A percentile compares a stretch with the other conserved stretches of the same genome.
Conservation (phyloP, 352 stramenopile species). For the Pythium dissimile region DNA sequence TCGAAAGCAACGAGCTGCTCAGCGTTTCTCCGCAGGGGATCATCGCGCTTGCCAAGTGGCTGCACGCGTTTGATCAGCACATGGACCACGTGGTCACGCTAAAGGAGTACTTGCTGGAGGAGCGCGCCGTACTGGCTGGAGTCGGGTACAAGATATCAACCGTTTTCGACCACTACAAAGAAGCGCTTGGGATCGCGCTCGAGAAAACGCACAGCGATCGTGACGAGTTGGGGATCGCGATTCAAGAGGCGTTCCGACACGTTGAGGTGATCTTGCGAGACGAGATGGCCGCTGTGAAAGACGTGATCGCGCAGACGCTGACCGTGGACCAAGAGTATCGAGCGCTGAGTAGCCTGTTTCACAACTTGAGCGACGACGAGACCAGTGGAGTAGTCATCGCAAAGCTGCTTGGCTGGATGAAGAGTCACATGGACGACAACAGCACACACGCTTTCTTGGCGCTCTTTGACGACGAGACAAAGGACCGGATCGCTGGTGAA, state of each 20-base stretch:
- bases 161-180: conserved; percentile 57
- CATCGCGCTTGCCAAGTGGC: conserved; percentile 56
- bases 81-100: conserved; percentile 51
- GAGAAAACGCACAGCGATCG: conserved; percentile 49
- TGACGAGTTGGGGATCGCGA: conserved; percentile 36
- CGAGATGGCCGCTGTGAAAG: conserved; percentile 47
- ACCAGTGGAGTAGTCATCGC: conserved; percentile 47
- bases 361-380: conserved; percentile 51
- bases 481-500: conserved; percentile 53
- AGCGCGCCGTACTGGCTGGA: conserved; percentile 47
- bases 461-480: conserved; percentile 48
- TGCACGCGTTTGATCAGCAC: conserved; percentile 58
- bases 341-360: conserved; percentile 60
- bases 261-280: conserved; percentile 50
- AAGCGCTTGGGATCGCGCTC: conserved; percentile 38
- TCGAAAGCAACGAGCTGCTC: conserved; percentile 45
- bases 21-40: conserved; percentile 49
- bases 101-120: conserved; percentile 67
- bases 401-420: conserved; percentile 72
- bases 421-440: conserved; percentile 39
- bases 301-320: conserved; percentile 50
- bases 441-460: conserved; percentile 50
- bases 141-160: conserved; percentile 64
- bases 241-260: conserved; percentile 46
- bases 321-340: conserved; percentile 52